Evolutionary conservation across 2,329 filamentous ascomycete species (phyloP).

Genomic region (Chlorencoelia australis): DNA sequence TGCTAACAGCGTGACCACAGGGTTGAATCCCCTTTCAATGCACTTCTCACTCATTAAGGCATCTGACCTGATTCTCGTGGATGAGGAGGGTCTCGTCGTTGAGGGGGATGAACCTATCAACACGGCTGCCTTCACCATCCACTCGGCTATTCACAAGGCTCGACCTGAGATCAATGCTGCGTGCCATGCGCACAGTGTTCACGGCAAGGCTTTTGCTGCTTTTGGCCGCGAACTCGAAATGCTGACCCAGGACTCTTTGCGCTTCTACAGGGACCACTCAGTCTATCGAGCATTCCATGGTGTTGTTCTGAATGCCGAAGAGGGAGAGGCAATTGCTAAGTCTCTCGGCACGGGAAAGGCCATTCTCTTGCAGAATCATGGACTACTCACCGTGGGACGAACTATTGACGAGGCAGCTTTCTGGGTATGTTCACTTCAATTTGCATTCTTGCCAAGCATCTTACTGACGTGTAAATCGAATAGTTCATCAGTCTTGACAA

Average conservation of each 20-base stretch:
- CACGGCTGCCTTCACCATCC: constrained; percentile 37
- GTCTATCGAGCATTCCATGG: constrained; percentile 37
- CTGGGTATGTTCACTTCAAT: too few species aligned
- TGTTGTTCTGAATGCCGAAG: constrained; percentile 41
- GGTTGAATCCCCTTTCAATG: constrained; percentile 54
- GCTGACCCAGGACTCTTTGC: constrained; percentile 44
- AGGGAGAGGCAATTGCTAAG: constrained; percentile 38
- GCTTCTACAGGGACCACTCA: constrained; percentile 38
- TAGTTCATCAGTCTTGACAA: constrained; percentile 41
- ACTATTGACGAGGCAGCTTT: constrained; percentile 41
- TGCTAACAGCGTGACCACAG: too few species aligned
- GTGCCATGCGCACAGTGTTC: constrained; percentile 45
- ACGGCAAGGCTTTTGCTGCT: constrained; percentile 45
- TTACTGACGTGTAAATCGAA: too few species aligned
- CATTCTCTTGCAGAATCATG: constrained; percentile 42
- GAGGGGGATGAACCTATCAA: constrained; percentile 46
- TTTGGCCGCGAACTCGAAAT: constrained; percentile 37
- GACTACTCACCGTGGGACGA: constrained; percentile 35
- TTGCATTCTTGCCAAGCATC: too few species aligned
- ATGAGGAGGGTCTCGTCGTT: constrained; percentile 49
- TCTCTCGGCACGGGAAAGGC: constrained; percentile 39
- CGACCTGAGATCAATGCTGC: constrained; percentile 46
- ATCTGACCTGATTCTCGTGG: constrained; percentile 55
- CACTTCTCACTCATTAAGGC: constrained; percentile 51
- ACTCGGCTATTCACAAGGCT: constrained; percentile 41